phyloP scores from a whole-genome alignment of 108 stramenopile species.

The Cyclotella atomus region DNA sequence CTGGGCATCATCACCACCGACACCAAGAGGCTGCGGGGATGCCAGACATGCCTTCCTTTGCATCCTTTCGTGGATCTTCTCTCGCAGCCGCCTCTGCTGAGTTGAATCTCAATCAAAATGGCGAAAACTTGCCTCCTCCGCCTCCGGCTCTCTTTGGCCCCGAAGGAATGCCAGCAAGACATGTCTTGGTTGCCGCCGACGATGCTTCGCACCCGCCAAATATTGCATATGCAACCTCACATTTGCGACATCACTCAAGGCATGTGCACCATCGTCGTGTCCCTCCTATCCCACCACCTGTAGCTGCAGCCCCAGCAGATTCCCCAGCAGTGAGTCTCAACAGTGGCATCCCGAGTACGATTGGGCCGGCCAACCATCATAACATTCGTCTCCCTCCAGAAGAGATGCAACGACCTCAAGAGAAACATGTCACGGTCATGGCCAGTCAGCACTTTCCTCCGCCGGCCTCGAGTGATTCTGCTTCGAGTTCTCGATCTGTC shows the following conservation, averaged over 20 bases:
- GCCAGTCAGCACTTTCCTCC: conserved; percentile 36
- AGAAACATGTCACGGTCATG: conserved; percentile 37
- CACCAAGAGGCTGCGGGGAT: not conserved
- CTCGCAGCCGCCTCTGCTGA: conserved; percentile 22
- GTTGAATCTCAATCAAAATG: not conserved
- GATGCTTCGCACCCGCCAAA: conserved; percentile 19
- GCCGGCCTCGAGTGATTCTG: conserved; percentile 29
- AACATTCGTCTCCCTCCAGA: conserved; percentile 3
- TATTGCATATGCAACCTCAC: conserved; percentile 9
- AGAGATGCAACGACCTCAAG: not conserved
- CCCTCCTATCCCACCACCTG: not conserved
- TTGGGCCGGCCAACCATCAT: conserved; percentile 6
- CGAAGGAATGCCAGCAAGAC: conserved; percentile 10
- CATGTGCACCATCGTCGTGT: conserved; percentile 36
- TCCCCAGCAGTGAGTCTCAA: not conserved
- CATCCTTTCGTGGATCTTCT: conserved; percentile 29
- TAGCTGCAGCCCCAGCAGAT: conserved; percentile 10
- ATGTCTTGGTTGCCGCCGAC: conserved; percentile 36
- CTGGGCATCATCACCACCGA: not conserved
- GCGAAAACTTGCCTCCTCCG: conserved; percentile 4
- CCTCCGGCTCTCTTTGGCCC: not conserved
- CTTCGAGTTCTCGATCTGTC: conserved; percentile 29
- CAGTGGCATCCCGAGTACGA: conserved; percentile 6
- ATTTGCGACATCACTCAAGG: conserved; percentile 36
- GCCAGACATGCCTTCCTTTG: conserved; percentile 19